Conservation (phyloP, 139 green algal species). For the Chlamydomonas eustigma region DNA sequence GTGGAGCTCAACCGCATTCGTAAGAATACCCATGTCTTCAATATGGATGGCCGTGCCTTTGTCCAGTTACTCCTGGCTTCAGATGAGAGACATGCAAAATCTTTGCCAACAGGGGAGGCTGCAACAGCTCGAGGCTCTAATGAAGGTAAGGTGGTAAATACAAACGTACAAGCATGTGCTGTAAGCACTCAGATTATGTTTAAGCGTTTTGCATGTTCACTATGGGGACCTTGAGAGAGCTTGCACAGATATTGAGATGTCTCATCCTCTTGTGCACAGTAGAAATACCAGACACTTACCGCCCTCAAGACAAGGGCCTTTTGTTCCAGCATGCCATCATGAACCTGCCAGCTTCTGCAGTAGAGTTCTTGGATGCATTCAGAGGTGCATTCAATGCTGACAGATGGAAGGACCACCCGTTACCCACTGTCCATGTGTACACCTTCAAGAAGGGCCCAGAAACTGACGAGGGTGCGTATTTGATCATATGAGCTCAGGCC, state of each 20-base stretch:
- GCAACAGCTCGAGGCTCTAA: too few species aligned
- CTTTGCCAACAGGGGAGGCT: too few species aligned
- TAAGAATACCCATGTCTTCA: conserved; percentile 48
- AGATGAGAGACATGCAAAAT: background rate
- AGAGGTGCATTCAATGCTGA: conserved; percentile 54
- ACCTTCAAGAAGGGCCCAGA: conserved; percentile 75
- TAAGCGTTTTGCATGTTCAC: too few species aligned
- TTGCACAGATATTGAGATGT: too few species aligned
- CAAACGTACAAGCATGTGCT: too few species aligned
- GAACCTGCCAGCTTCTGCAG: conserved; percentile 10
- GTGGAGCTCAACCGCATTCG: conserved; percentile 67
- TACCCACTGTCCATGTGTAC: conserved; percentile 92
- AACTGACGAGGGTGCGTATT: conserved; percentile 56
- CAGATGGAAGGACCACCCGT: conserved; percentile 46
- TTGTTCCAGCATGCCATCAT: conserved; percentile 18
- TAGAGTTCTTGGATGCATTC: conserved; percentile 84
- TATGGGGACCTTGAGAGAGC: too few species aligned
- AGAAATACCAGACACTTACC: too few species aligned
- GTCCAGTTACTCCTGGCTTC: conserved; percentile 51
- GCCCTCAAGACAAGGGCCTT: background rate
- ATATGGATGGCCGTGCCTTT: conserved; percentile 75
- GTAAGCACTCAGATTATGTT: too few species aligned
- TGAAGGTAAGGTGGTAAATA: too few species aligned
- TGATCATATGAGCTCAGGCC: too few species aligned
- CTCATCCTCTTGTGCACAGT: too few species aligned